phyloP scores from a whole-genome alignment of 176 grass and related monocot species.

The Bromus sterilis region DNA sequence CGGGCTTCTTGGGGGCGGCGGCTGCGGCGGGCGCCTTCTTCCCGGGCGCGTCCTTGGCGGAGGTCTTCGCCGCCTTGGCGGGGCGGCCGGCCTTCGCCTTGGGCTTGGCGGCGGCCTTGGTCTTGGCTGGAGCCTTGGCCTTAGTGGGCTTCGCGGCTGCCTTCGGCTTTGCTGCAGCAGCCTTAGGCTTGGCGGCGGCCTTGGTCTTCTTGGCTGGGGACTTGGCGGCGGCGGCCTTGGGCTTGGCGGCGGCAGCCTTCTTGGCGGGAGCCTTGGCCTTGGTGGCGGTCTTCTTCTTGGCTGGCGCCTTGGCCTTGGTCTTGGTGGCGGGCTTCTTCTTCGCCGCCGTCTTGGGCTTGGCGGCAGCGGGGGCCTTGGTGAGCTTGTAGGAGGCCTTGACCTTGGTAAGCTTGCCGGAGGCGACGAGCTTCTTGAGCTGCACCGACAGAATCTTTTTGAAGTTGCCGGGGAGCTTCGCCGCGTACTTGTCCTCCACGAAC shows the following conservation, averaged over 20 bases:
- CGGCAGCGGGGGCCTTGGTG: neutral
- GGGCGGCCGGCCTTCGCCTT: constrained; percentile 17
- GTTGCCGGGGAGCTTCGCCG: constrained; percentile 35
- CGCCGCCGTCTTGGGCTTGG: constrained; percentile 17
- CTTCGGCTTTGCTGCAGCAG: neutral
- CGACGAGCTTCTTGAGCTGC: constrained; percentile 59
- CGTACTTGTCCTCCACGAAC: constrained; percentile 73
- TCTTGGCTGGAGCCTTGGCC: neutral
- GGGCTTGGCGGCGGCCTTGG: neutral
- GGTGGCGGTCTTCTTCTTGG: constrained; percentile 13
- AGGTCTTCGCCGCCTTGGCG: constrained; percentile 43
- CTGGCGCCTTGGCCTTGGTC: neutral
- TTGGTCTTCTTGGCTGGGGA: neutral
- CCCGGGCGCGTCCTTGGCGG: constrained; percentile 27
- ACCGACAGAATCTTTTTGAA: constrained; percentile 51
- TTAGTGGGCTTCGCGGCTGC: neutral
- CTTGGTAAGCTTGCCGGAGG: constrained; percentile 64
- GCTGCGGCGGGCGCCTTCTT: constrained; percentile 21
- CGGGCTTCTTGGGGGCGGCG: constrained; percentile 27
- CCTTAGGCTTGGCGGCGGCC: neutral
- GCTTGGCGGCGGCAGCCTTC: neutral
- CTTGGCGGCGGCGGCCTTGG: neutral
- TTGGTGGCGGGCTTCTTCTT: neutral
- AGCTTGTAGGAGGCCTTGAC: constrained; percentile 69
- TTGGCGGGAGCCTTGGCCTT: neutral